phyloP scores from a whole-genome alignment of 2,329 filamentous ascomycete genomes.

The Colletotrichum agaves region DNA sequence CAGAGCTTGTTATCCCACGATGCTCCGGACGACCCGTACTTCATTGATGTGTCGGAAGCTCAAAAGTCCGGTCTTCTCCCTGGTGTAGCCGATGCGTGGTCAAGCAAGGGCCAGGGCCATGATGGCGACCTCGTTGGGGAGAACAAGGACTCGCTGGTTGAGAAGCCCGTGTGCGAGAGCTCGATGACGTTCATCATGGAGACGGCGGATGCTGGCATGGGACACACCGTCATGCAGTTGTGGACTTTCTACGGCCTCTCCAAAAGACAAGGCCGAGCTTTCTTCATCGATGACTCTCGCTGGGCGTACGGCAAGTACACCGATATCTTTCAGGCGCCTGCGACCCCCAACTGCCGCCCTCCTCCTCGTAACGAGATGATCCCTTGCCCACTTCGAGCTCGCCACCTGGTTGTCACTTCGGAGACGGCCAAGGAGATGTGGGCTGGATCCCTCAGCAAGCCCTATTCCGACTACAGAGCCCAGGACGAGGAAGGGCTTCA shows the following conservation, averaged over 20 bases:
- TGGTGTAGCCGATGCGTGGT: constrained; percentile 41
- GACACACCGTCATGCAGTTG: constrained; percentile 78
- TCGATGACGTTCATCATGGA: constrained; percentile 85
- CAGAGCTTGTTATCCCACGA: constrained; percentile 62
- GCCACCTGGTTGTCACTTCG: constrained; percentile 78
- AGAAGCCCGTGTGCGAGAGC: constrained; percentile 70
- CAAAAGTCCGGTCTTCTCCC: constrained; percentile 72
- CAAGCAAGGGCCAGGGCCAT: constrained; percentile 31
- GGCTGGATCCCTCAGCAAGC: constrained; percentile 60
- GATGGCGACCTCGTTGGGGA: constrained; percentile 59
- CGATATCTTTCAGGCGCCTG: constrained; percentile 76
- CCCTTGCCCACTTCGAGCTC: constrained; percentile 81
- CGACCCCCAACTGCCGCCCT: constrained; percentile 72
- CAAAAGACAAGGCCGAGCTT: constrained; percentile 76
- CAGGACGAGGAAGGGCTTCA: constrained; percentile 53
- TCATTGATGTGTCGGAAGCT: constrained; percentile 80
- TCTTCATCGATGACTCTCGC: constrained; percentile 86
- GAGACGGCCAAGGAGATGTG: constrained; percentile 75
- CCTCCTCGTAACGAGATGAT: constrained; percentile 81
- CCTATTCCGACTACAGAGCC: constrained; percentile 66
- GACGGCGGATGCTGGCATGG: constrained; percentile 77
- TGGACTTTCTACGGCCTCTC: constrained; percentile 89
- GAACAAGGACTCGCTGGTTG: constrained; percentile 53
- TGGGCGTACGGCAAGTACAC: constrained; percentile 85
- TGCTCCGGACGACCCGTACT: constrained; percentile 73